Percentiles rank a stretch among this genome's conserved stretches.
Conservation (phyloP, 164 flowering plant species). For the Nymphaea thermarum region DNA sequence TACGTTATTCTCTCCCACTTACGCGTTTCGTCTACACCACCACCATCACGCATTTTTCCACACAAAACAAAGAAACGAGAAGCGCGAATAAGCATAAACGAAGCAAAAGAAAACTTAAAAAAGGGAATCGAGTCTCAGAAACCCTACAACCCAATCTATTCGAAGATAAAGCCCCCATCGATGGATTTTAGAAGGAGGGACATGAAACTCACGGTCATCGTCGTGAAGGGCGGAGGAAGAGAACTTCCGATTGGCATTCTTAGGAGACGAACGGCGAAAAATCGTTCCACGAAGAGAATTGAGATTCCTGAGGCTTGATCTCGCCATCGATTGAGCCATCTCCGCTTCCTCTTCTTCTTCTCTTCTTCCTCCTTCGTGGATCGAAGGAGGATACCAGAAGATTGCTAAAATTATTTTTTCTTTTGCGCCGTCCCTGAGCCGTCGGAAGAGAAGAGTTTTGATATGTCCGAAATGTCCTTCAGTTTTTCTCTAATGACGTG, state of each 20-base stretch:
- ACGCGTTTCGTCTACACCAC: conserved; percentile 44
- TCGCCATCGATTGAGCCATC: not conserved
- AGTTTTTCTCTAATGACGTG: too few species aligned
- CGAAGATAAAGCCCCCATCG: not conserved
- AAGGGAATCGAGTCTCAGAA: not conserved
- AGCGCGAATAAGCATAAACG: not conserved
- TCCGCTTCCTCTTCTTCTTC: not conserved
- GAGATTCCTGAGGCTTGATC: not conserved
- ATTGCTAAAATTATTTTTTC: too few species aligned
- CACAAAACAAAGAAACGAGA: not conserved
- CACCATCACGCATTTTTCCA: not conserved
- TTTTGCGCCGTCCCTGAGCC: too few species aligned
- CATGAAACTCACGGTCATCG: not conserved
- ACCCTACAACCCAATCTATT: not conserved
- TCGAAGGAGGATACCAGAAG: too few species aligned
- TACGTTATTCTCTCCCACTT: conserved; percentile 96
- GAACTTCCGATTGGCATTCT: not conserved
- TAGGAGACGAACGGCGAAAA: not conserved
- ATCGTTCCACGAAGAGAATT: not conserved
- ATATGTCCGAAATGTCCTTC: too few species aligned
- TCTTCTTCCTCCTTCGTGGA: too few species aligned
- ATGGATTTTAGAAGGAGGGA: not conserved
- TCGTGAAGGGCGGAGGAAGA: not conserved
- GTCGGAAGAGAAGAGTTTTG: too few species aligned
- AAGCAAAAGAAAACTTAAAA: not conserved